Evolutionary conservation across 495 filamentous ascomycete genomes (phyloP).

Genomic region (Schizothecium vesticola): DNA sequence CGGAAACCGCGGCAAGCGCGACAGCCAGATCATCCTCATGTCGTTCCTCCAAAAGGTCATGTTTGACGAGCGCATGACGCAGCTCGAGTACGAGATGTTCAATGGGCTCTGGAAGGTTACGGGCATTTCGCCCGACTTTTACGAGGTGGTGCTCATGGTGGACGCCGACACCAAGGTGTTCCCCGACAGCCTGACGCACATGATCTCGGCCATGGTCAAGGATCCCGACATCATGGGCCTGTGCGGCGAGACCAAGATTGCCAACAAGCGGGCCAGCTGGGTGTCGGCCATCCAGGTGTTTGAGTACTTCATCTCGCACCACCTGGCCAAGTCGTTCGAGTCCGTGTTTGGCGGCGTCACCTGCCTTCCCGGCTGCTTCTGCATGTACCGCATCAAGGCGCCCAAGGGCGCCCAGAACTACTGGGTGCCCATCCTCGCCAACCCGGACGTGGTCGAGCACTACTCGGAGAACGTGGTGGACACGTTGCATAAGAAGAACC

Average conservation of each 20-base stretch:
- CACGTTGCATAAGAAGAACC: slow-evolving; percentile 96
- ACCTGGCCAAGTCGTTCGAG: slow-evolving; percentile 94
- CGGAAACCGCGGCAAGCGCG: slow-evolving; percentile 95
- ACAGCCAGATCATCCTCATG: slow-evolving; percentile 99
- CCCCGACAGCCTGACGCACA: slow-evolving; percentile 95
- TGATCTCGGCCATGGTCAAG: slow-evolving; percentile 98
- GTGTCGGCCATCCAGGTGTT: slow-evolving; percentile 99
- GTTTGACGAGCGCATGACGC: slow-evolving; percentile 99
- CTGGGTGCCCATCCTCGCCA: slow-evolving; percentile 98
- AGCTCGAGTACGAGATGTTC: slow-evolving; percentile 99
- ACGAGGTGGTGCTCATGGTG: slow-evolving; percentile 96
- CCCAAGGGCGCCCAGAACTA: slow-evolving; percentile 98
- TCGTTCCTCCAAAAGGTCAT: slow-evolving; percentile 99
- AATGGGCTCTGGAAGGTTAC: slow-evolving; percentile 98
- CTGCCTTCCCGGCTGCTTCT: slow-evolving; percentile 98
- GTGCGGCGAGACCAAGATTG: slow-evolving; percentile 98
- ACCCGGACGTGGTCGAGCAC: slow-evolving; percentile 97
- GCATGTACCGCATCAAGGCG: slow-evolving; percentile 99
- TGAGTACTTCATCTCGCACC: slow-evolving; percentile 99
- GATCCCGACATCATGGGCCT: slow-evolving; percentile 99
- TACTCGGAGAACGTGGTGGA: slow-evolving; percentile 99
- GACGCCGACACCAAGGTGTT: slow-evolving; percentile 99
- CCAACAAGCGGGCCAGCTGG: slow-evolving; percentile 93
- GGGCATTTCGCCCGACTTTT: slow-evolving; percentile 95
- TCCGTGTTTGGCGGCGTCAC: slow-evolving; percentile 99